Base-by-base conservation (phyloP, 371 early-diverging fungal genomes). In the Mortierella sp. region DNA sequence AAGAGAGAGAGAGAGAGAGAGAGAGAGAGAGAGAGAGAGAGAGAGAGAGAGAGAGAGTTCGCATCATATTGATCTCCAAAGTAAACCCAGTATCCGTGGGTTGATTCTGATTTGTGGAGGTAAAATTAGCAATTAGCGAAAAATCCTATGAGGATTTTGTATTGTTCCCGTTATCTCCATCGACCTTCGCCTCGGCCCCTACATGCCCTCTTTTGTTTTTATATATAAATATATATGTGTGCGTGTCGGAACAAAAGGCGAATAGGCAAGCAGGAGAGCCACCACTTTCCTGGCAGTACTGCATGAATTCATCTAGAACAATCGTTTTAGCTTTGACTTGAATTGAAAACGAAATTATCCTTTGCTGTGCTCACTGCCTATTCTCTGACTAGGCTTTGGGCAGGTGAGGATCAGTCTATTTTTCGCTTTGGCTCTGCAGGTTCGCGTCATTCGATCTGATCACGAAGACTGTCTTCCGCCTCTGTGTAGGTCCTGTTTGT, bases 51-150 rank as follows among this genome's bases (percentile, higher is more conserved):
- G 33, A 9, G 10, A 53, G 55, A 28, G 21, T 53, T 53, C 55
- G 13, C 55, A 24, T 13, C 55, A 16, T 28, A 53, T 4, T n/a
- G 50, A 19, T 50, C 50, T 16, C 50, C 50, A 15, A 50, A 13
- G 4, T 16, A 21, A 53, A 53, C 24, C 55, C 55, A 53, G 55
- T 53, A 53, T 24, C 55, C 55, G 55, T 53, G 55, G 55, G 28
- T 24, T 24, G 6, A 28, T 10, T 53, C 13, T 53, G 55, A 53
- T 53, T 53, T 53, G 55, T 4, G 24, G 28, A 13, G 8, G 24
- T 13, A 53, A 53, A 53, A 53, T 10, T 10, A 53, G 13, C 13
- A 6, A 53, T 22, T 10, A 43, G 43, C 43, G 10, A 10, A 43
- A 10, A 10, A 13, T 53, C 55, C 55, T 53, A 53, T 53, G 48